Evolutionary conservation across 768 basidiomycete species (phyloP), one percentile per base, ranked within the genome.

Genomic region (Suillus bovinus): DNA sequence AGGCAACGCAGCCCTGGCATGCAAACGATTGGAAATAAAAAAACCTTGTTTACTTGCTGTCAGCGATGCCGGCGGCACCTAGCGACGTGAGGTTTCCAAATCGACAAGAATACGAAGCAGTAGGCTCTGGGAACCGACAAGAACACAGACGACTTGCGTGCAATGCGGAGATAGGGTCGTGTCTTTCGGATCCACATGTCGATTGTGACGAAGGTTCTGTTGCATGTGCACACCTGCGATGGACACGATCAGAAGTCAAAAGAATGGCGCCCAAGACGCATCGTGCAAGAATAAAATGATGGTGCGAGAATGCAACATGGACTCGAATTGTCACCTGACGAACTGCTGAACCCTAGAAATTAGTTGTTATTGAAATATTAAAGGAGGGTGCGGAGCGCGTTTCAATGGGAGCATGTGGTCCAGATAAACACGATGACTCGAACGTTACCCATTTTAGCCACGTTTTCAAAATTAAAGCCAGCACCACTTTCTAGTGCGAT

Each of bases 401-500:
- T 64, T n/a, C 31, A 52, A 33, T 49, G 9, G 41, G 61, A 60
- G 61, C 66, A 63, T 67, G 61, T 67, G 66, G 58, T 58, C 16
- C 20, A 52, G 44, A 41, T 31, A 50, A 56, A 33, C 22, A 47
- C 22, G 27, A 27, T 27, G 20, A 42, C 10, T n/a, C n/a, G n/a
- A n/a, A n/a, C 41, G 41, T 42, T 42, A 42, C 55, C 57, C 60
- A 61, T 64, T 49, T 58, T 44, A 53, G 58, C 66, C 64, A 66
- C 66, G 66, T 65, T 34, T 34, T 61, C 58, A 53, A 39, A 58
- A 42, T 42, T 50, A n/a, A 53, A 29, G 44, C 34, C 62, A 59
- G 68, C 68, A 61, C 53, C 69, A 59, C 69, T 29, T 62, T 38
- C 60, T 54, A 60, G 46, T 59, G 60, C 56, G 33, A 61, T 61